Base-by-base conservation (phyloP, 2,329 filamentous ascomycete genomes). In the Claviceps sp. region DNA sequence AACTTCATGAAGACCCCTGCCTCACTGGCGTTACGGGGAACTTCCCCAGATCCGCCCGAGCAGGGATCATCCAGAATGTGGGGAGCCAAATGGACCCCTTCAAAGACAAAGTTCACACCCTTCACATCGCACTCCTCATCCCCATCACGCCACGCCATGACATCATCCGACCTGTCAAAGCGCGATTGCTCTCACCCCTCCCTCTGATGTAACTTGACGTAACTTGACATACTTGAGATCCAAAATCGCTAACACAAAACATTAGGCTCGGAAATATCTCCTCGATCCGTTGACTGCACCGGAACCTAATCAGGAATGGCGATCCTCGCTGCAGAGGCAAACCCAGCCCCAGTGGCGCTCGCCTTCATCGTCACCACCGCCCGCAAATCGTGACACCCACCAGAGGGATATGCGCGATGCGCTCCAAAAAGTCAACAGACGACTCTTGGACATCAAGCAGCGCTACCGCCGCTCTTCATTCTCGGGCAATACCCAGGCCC, bases 221-320 rank as follows among this genome's bases (percentile, higher is more conserved):
- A 34, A 34, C 30, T 34, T 34, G 30, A 34, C 30, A 11, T 34
- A 9, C 30, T 34, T 34, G 9, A 34, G 30, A 34, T 34, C 9
- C 30, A 34, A 34, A 11, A 34, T 34, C 30, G 4, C 43, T 43
- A 16, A 50, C 3, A 18, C 4, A n/a, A 20, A 18, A 11, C 18
- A 9, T 2, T 61, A 87, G 84, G 81, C 83, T 44, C 71, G 75
- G 50, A 76, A 79, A 60, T 82, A 84, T 61, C 71, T 88, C 45
- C 77, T 88, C 57, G 82, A 85, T 59, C 85, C 85, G 57, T 70
- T 88, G 55, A 81, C 73, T 59, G 82, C 75, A 22, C 82, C 81
- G 9, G 81, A 86, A 55, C 84, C 84, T 14, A 79, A 73, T 55
- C 77, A 84, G 55, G 80, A 85, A 47, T 82, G 84, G 7, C 77